phyloP scores from a whole-genome alignment of 345 rosid species.

The Eucalyptus microcorys region DNA sequence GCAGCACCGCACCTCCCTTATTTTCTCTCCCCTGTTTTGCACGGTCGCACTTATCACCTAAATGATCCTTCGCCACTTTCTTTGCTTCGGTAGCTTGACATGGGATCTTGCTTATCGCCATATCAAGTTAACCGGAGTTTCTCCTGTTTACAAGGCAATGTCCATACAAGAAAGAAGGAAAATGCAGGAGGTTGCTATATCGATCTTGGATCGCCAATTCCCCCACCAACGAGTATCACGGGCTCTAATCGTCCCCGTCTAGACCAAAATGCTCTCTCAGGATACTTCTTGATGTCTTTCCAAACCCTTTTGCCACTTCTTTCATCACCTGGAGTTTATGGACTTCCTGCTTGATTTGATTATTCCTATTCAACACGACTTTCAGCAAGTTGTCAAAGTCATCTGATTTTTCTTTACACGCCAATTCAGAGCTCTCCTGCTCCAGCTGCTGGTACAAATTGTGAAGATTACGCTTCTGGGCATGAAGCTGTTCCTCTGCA shows the following conservation, averaged over 20 bases:
- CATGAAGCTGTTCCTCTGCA: slow-evolving; percentile 49
- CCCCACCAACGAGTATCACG: not conserved
- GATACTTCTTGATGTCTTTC: slow-evolving; percentile 36
- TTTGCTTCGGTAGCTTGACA: not conserved
- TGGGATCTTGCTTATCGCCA: not conserved
- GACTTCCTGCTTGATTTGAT: slow-evolving; percentile 49
- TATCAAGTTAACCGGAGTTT: not conserved
- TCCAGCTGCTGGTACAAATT: slow-evolving; percentile 56
- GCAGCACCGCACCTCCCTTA: not conserved
- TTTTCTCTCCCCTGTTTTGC: not conserved
- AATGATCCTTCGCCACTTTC: not conserved
- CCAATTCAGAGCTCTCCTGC: slow-evolving; percentile 43
- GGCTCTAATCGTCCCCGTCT: slow-evolving; percentile 14
- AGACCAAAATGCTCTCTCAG: slow-evolving; percentile 45
- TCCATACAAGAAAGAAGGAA: not conserved
- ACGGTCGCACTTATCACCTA: not conserved
- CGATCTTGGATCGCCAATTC: not conserved
- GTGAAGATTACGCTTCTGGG: slow-evolving; percentile 48
- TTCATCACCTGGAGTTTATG: slow-evolving; percentile 54
- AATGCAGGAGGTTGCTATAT: not conserved
- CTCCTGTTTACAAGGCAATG: not conserved
- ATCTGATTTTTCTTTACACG: slow-evolving; percentile 4
- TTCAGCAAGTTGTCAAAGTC: slow-evolving; percentile 14
- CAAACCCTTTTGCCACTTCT: slow-evolving; percentile 65
- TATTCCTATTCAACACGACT: slow-evolving; percentile 26